phyloP scores from a whole-genome alignment of 2,329 filamentous ascomycete species.

The Teratosphaeriaceae sp. region DNA sequence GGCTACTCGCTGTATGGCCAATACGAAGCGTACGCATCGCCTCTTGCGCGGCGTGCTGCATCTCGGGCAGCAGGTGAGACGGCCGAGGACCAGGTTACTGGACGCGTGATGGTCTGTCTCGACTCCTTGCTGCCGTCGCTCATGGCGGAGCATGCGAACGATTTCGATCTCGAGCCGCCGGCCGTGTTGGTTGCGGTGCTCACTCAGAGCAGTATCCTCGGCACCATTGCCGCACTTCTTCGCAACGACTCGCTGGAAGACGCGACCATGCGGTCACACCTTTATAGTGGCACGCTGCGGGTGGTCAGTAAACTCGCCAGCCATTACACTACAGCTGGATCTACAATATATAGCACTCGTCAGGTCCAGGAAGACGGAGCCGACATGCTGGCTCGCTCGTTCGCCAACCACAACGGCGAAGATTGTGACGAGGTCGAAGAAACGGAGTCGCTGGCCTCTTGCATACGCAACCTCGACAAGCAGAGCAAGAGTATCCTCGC shows the following conservation, averaged over 20 bases:
- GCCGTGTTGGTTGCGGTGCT: constrained; percentile 28
- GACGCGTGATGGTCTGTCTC: constrained; percentile 11
- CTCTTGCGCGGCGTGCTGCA: background rate
- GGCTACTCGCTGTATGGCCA: background rate
- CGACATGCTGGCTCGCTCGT: constrained; percentile 33
- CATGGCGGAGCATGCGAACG: constrained; percentile 10
- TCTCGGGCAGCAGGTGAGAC: background rate
- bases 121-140: constrained; percentile 16
- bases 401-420: constrained; percentile 10
- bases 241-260: constrained; percentile 38
- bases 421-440: constrained; percentile 6
- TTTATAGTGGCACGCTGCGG: constrained; percentile 36
- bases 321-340: constrained; percentile 26
- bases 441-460: constrained; percentile 20
- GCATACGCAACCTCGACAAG: constrained; percentile 23
- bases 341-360: constrained; percentile 31
- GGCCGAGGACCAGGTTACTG: constrained; percentile 15
- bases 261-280: constrained; percentile 22
- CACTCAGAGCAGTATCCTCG: constrained; percentile 30
- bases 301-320: constrained; percentile 33
- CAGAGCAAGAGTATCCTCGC: constrained; percentile 30
- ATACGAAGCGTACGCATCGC: background rate
- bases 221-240: constrained; percentile 33
- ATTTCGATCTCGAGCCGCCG: constrained; percentile 29
- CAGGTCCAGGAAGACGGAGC: constrained; percentile 28